phyloP scores from a whole-genome alignment of 2,329 filamentous ascomycete genomes.

The Colletotrichum liriopes region DNA sequence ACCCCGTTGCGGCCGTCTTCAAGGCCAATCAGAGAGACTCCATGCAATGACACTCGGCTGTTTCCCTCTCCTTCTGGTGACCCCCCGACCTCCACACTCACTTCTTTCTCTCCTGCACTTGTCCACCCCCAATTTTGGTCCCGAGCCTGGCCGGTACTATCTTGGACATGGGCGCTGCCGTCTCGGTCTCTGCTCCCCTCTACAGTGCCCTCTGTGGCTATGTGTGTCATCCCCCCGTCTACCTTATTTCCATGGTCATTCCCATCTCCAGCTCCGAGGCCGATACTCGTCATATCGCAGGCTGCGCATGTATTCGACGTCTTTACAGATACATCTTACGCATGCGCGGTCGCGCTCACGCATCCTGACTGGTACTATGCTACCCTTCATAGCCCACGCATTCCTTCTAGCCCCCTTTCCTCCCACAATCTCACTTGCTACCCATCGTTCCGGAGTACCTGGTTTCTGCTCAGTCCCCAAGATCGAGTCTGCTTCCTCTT shows the following conservation, averaged over 20 bases:
- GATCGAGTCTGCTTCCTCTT: slow-evolving; percentile 30
- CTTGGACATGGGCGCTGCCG: not conserved
- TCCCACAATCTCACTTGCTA: not conserved
- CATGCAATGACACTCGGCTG: slow-evolving; percentile 29
- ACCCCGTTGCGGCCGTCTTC: slow-evolving; percentile 23
- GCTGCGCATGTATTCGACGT: not conserved
- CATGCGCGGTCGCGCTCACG: not conserved
- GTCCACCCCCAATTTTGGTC: not conserved
- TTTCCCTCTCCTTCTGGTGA: slow-evolving; percentile 19
- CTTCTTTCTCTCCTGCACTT: not conserved
- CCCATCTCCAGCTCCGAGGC: not conserved
- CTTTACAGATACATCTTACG: not conserved
- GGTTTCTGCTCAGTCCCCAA: not conserved
- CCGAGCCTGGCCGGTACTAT: not conserved
- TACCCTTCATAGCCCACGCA: not conserved
- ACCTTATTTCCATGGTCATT: slow-evolving; percentile 13
- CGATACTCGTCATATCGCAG: not conserved
- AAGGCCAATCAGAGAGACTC: slow-evolving; percentile 26
- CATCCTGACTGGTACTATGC: not conserved
- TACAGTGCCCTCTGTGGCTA: not conserved
- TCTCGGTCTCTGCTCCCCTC: not conserved
- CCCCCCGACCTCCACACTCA: slow-evolving; percentile 33
- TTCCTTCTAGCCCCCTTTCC: not conserved
- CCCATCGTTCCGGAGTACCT: not conserved
- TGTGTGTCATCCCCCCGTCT: not conserved